Base-by-base conservation (phyloP, 805 yeast genomes). In the Cyberlindnera saturnus region DNA sequence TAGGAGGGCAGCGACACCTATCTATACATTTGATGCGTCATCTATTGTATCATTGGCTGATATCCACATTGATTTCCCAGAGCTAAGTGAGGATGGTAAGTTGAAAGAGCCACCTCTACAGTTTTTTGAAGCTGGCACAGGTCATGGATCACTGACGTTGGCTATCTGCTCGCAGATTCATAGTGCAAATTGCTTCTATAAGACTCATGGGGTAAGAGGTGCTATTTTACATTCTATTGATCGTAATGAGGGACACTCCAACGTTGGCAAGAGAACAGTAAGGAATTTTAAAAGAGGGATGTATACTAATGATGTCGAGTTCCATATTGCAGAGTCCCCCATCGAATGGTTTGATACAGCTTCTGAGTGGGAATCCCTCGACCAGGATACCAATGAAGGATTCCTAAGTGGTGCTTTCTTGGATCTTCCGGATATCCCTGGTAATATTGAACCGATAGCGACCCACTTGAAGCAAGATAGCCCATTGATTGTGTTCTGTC, bases 61-160 rank as follows among this genome's bases (percentile, higher is more conserved):
- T 51, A 45, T 74, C 3, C 73, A 73, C 47, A 52, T 70, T 6
- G 73, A 67, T 32, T 67, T 58, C 43, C 75, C 75, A 5, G 48
- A 51, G 8, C 32, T 60, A 39, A 44, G 41, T 5, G 36, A 36
- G 10, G 36, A 39, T 23, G 38, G 40, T 13, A 40, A 49, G 34
- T 20, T 51, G 19, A 36, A 26, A 8, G 42, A 31, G 7, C 51
- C 58, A 3, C 72, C 73, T 1, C 42, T 61, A 10, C 75, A 73
- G 40, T 67, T 65, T 43, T 54, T 74, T 16, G 80, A 74, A 49
- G 77, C 77, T 1, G 80, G 80, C 4, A 75, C 79, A 2, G 80
- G 80, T 1, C 79, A 74, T 56, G 80, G 80, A 0, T 73, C 79
- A 3, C 51, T 74, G 38, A 61, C 75, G 4, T 41, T 74, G 35